A percentile compares a stretch with the other conserved stretches of the same genome.
Evolutionary conservation across 257 asterid species (phyloP).

Genomic region (Linderniella brevidens): DNA sequence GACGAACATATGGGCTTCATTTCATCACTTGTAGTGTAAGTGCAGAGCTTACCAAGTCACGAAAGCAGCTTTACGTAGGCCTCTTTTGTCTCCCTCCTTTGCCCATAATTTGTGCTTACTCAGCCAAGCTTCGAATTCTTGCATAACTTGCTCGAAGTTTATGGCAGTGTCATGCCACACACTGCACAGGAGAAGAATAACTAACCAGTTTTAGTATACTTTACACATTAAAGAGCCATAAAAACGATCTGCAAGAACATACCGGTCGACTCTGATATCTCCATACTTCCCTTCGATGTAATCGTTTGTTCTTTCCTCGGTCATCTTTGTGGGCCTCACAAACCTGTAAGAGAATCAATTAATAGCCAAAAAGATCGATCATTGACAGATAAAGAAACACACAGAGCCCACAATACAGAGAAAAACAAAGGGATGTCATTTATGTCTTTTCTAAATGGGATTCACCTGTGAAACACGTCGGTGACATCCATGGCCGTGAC

Average conservation of each 20-base stretch:
- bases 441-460: neutral
- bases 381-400: neutral
- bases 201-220: no score
- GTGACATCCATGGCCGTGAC: constrained; percentile 59
- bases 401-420: constrained; percentile 3
- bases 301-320: constrained; percentile 44
- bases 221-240: constrained; percentile 4
- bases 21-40: neutral
- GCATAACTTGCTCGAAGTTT: constrained; percentile 53
- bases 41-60: constrained; percentile 61
- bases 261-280: constrained; percentile 78
- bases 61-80: constrained; percentile 64
- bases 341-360: constrained; percentile 31
- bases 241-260: constrained; percentile 8
- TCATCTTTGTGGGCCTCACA: constrained; percentile 81
- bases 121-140: constrained; percentile 82
- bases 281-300: constrained; percentile 91
- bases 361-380: neutral
- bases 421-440: neutral
- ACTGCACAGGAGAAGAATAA: constrained; percentile 20
- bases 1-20: neutral
- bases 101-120: constrained; percentile 29
- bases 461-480: constrained; percentile 75
- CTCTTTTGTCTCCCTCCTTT: constrained; percentile 34
- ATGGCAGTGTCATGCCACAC: constrained; percentile 98